Conservation (phyloP, 1,139 yeast genomes). For the Saccharomyces uvarum region DNA sequence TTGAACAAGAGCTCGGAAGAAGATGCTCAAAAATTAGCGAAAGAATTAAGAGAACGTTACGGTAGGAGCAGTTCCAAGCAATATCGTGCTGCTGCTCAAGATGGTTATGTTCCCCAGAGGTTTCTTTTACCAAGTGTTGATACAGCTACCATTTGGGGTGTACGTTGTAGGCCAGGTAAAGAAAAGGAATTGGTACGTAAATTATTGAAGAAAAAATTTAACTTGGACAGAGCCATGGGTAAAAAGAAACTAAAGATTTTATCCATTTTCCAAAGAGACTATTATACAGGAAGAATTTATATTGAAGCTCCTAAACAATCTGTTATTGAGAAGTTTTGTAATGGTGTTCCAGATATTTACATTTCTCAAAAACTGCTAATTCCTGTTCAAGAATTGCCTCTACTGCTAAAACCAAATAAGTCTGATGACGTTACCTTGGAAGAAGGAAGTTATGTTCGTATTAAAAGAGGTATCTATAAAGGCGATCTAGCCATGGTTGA, state of each 20-base stretch:
- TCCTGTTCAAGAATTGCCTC: slow-evolving; percentile 93
- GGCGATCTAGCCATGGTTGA: slow-evolving; percentile 92
- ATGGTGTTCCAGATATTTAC: slow-evolving; percentile 77
- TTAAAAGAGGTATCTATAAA: slow-evolving; percentile 84
- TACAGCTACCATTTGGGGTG: slow-evolving; percentile 94
- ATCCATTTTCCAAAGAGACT: slow-evolving; percentile 93
- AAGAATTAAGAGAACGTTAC: slow-evolving; percentile 83
- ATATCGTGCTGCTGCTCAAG: slow-evolving; percentile 74
- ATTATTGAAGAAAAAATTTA: slow-evolving; percentile 64
- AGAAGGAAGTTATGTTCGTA: slow-evolving; percentile 88
- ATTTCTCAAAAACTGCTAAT: slow-evolving; percentile 75
- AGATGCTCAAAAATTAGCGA: slow-evolving; percentile 92
- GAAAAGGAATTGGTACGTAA: slow-evolving; percentile 88
- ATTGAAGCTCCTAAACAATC: slow-evolving; percentile 91
- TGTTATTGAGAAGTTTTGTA: slow-evolving; percentile 81
- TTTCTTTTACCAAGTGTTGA: slow-evolving; percentile 89
- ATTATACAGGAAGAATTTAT: slow-evolving; percentile 83
- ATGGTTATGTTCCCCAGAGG: slow-evolving; percentile 84
- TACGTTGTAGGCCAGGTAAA: slow-evolving; percentile 85
- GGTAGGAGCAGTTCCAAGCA: slow-evolving; percentile 78
- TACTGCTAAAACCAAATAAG: slow-evolving; percentile 81
- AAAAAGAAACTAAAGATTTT: slow-evolving; percentile 57
- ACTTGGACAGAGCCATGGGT: slow-evolving; percentile 37
- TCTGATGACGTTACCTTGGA: slow-evolving; percentile 79
- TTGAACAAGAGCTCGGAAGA: slow-evolving; percentile 87